Evolutionary conservation across 2,329 filamentous ascomycete genomes (phyloP), one percentile per base, ranked within the genome.

Genomic region (Aspergillus aculeatus): DNA sequence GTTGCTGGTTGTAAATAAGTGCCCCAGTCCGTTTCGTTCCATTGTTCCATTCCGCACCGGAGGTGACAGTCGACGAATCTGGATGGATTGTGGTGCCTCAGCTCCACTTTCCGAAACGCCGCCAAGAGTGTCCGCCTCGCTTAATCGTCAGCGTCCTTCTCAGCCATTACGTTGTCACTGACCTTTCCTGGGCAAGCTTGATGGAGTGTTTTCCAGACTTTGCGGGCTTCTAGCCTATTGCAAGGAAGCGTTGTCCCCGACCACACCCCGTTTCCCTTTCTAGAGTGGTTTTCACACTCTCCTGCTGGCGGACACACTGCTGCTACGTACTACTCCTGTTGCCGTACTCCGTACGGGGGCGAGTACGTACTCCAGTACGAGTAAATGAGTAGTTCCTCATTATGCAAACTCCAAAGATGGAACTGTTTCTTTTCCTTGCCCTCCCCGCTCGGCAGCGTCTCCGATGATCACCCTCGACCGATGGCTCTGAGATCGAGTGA

Each of bases 61-160:
- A 1, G 23, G 3, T 4, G 23, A 23, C 23, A 19, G 26, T 48
- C 38, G 41, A 48, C 24, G 52, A 48, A 47, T 54, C 52, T 48
- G 41, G 41, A 19, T 21, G 41, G 26, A 57, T 35, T 31, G 41
- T 57, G 63, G 48, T 35, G 26, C 50, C 50, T 47, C 49, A 47
- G 53, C 59, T 68, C 67, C 69, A 66, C 69, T 57, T 58, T 57
- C 41, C 49, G 50, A 64, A 63, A 64, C 57, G 56, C 57, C 60
- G 69, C 69, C 69, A 71, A 71, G 69, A 63, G 57, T 32, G 53
- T 60, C 62, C 58, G 65, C 57, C 53, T 61, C 58, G 16, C 55
- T 58, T 53, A 53, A 65, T 66, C 62, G 62, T 64, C 65, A 63
- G 62, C 62, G 56, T 54, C 63, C 62, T 60, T 67, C 57, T 64